phyloP scores from a whole-genome alignment of 2,329 filamentous ascomycete genomes.

The Lecanosticta acicola region DNA sequence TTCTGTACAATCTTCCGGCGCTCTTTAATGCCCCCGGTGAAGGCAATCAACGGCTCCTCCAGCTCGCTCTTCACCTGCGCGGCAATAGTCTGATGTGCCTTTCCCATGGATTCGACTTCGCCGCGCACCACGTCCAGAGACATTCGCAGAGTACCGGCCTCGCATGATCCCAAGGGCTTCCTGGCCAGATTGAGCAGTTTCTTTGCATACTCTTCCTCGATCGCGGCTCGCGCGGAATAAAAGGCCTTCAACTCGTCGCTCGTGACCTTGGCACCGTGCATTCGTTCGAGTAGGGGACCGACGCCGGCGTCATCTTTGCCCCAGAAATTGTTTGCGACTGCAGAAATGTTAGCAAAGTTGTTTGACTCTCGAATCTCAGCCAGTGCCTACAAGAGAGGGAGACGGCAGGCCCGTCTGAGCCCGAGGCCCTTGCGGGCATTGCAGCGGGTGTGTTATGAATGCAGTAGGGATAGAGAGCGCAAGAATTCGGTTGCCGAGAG shows the following conservation, averaged over 20 bases:
- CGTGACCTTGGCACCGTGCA: slow-evolving; percentile 90
- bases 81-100: slow-evolving; percentile 85
- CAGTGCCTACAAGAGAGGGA: slow-evolving; percentile 32
- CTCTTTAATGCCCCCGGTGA: slow-evolving; percentile 93
- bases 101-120: slow-evolving; percentile 89
- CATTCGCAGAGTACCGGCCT: slow-evolving; percentile 72
- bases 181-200: slow-evolving; percentile 81
- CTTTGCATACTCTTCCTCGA: slow-evolving; percentile 93
- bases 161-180: slow-evolving; percentile 83
- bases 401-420: slow-evolving; percentile 33
- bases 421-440: slow-evolving; percentile 30
- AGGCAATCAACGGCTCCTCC: slow-evolving; percentile 87
- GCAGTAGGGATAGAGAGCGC: too few relatives aligned
- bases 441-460: slow-evolving; percentile 8
- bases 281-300: slow-evolving; percentile 81
- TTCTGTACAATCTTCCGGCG: slow-evolving; percentile 91
- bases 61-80: slow-evolving; percentile 93
- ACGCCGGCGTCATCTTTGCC: slow-evolving; percentile 98
- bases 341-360: slow-evolving; percentile 30
- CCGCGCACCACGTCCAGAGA: slow-evolving; percentile 83
- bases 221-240: slow-evolving; percentile 81
- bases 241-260: slow-evolving; percentile 90
- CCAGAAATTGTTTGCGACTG: slow-evolving; percentile 99
- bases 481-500: too few relatives aligned
- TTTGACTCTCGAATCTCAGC: background rate